Evolutionary conservation across 1,284 basidiomycete genomes (phyloP).

Genomic region (Amylostereum chailletii): DNA sequence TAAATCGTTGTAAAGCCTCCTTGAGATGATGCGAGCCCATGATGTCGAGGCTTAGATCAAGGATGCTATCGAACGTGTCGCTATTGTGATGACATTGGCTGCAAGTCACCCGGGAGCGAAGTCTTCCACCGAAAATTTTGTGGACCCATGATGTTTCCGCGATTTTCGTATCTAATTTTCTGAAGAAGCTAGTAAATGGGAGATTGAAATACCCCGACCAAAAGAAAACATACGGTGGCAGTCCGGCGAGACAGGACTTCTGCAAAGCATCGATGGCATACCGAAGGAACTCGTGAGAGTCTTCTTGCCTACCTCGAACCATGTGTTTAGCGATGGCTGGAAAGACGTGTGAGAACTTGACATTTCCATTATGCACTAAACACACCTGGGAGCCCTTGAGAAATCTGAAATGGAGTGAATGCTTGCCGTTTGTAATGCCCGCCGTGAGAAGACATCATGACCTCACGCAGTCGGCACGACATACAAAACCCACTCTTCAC

Average conservation of each 20-base stretch:
- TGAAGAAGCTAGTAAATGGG: slow-evolving; percentile 20
- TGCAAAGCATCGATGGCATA: slow-evolving; percentile 92
- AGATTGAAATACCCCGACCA: slow-evolving; percentile 4
- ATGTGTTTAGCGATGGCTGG: slow-evolving; percentile 89
- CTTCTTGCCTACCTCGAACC: slow-evolving; percentile 89
- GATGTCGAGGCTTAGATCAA: slow-evolving; percentile 91
- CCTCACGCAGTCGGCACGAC: slow-evolving; percentile 57
- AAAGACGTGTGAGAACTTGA: background rate
- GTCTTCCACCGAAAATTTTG: slow-evolving; percentile 85
- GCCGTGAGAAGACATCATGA: slow-evolving; percentile 43
- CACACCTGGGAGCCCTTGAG: slow-evolving; percentile 62
- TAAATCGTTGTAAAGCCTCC: slow-evolving; percentile 79
- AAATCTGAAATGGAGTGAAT: slow-evolving; percentile 57
- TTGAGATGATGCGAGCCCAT: slow-evolving; percentile 53
- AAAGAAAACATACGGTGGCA: slow-evolving; percentile 54
- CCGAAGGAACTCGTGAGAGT: slow-evolving; percentile 96
- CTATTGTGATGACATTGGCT: slow-evolving; percentile 78
- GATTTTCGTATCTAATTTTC: slow-evolving; percentile 72
- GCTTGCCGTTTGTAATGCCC: slow-evolving; percentile 23
- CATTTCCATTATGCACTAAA: slow-evolving; percentile 11
- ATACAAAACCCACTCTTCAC: slow-evolving; percentile 62
- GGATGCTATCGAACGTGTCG: slow-evolving; percentile 94
- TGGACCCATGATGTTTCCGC: slow-evolving; percentile 93
- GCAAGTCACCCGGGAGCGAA: slow-evolving; percentile 94
- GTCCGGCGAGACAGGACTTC: slow-evolving; percentile 70